phyloP scores from a whole-genome alignment of 257 asterid species.

The Linderniella brevidens region DNA sequence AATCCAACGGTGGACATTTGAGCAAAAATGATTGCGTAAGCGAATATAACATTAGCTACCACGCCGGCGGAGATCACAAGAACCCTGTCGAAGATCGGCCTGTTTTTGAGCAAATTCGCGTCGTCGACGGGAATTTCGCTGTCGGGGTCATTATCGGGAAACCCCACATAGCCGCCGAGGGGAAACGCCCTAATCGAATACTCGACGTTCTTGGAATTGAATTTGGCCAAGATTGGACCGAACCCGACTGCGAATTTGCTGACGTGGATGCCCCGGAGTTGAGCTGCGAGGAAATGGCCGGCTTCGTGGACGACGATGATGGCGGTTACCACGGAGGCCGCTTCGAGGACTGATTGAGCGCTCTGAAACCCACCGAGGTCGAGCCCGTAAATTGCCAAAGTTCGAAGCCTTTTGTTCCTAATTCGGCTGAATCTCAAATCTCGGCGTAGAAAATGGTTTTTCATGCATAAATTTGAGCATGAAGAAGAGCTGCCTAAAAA shows the following conservation, averaged over 20 bases:
- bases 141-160: constrained; percentile 95
- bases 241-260: constrained; percentile 95
- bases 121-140: constrained; percentile 88
- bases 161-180: constrained; percentile 93
- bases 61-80: constrained; percentile 95
- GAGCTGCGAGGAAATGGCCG: constrained; percentile 90
- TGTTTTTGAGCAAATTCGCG: constrained; percentile 61
- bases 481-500: constrained; percentile 12
- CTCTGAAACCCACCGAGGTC: constrained; percentile 58
- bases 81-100: constrained; percentile 74
- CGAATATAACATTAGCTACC: constrained; percentile 71
- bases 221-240: constrained; percentile 85
- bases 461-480: constrained; percentile 20
- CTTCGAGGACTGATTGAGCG: constrained; percentile 67
- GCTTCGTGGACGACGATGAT: constrained; percentile 80
- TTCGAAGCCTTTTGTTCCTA: constrained; percentile 19
- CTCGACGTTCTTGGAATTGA: constrained; percentile 72
- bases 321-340: constrained; percentile 65
- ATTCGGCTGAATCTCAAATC: constrained; percentile 14
- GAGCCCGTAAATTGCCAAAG: constrained; percentile 45
- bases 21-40: constrained; percentile 49
- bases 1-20: constrained; percentile 83
- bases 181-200: constrained; percentile 91
- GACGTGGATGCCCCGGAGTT: constrained; percentile 89
- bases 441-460: constrained; percentile 15